Conservation (phyloP, 768 basidiomycete genomes). For the Auricularia auricula-judae region DNA sequence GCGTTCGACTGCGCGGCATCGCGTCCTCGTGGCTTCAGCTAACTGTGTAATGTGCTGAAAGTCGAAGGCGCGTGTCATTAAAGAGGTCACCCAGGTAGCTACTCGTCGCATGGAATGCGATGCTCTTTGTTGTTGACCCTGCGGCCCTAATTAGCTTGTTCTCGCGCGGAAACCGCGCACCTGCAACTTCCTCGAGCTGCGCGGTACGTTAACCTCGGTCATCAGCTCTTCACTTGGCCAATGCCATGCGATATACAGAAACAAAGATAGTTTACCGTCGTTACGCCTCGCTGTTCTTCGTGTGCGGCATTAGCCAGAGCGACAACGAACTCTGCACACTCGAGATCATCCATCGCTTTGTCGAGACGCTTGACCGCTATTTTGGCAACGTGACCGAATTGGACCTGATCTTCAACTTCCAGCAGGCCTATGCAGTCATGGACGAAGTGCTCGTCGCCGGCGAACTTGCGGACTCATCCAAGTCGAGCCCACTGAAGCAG, state of each 20-base stretch:
- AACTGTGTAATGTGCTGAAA: not conserved
- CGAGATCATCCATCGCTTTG: constrained; percentile 90
- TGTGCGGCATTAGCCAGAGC: constrained; percentile 66
- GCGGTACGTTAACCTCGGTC: constrained; percentile 42
- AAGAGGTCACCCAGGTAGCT: not conserved
- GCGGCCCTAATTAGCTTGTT: constrained; percentile 39
- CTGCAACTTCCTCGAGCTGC: constrained; percentile 97
- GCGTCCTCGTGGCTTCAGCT: not conserved
- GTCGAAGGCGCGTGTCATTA: not conserved
- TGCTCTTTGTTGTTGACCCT: not conserved
- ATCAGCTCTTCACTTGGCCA: not conserved
- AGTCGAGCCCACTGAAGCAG: constrained; percentile 14
- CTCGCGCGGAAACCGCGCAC: constrained; percentile 77
- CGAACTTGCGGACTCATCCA: constrained; percentile 37
- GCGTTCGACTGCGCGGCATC: not conserved
- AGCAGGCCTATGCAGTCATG: constrained; percentile 37
- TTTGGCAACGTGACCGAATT: constrained; percentile 36
- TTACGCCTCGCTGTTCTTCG: constrained; percentile 93
- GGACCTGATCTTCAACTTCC: constrained; percentile 42
- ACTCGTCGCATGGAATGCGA: not conserved
- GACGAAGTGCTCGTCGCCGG: constrained; percentile 40
- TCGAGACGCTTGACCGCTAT: constrained; percentile 70
- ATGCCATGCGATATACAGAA: constrained; percentile 26
- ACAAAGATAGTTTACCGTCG: constrained; percentile 88
- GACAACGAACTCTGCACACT: constrained; percentile 91